phyloP scores from a whole-genome alignment of 2,329 filamentous ascomycete species.

The Epichloe amarillans region DNA sequence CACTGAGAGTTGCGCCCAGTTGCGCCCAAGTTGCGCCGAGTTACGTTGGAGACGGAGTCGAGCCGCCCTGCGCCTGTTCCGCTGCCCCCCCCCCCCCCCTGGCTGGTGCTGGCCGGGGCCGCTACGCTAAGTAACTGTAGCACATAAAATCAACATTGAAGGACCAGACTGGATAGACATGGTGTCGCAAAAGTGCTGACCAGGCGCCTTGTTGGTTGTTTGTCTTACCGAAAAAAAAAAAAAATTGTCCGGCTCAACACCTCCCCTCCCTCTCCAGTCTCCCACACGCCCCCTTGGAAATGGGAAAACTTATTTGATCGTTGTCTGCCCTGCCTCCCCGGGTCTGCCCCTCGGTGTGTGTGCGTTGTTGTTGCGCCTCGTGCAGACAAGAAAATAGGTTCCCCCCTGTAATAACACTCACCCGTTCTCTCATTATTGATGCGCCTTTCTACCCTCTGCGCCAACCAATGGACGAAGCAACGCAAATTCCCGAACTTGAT shows the following conservation, averaged over 20 bases:
- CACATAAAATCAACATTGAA: too few relatives aligned
- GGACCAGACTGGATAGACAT: too few relatives aligned
- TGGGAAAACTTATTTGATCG: constrained; percentile 2
- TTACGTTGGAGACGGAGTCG: not conserved
- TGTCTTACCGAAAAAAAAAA: too few relatives aligned
- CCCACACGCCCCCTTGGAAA: not conserved
- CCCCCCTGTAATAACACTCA: not conserved
- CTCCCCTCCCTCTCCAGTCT: not conserved
- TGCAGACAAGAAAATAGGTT: not conserved
- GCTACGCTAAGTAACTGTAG: too few relatives aligned
- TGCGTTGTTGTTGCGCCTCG: not conserved
- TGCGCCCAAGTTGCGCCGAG: not conserved
- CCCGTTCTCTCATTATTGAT: not conserved
- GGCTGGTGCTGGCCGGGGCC: too few relatives aligned
- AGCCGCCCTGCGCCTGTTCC: not conserved
- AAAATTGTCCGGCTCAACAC: not conserved
- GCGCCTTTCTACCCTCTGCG: not conserved
- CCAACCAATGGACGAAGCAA: constrained; percentile 3
- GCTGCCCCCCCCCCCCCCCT: too few relatives aligned
- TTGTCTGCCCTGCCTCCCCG: not conserved
- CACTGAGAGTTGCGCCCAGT: too few relatives aligned
- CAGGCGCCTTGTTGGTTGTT: too few relatives aligned
- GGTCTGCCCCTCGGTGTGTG: not conserved
- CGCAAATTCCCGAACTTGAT: constrained; percentile 24
- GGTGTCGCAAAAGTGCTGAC: too few relatives aligned